A percentile compares a stretch with the other conserved stretches of the same genome.
Conservation (phyloP, 2,329 filamentous ascomycete genomes). For the Trichoderma semiorbis region DNA sequence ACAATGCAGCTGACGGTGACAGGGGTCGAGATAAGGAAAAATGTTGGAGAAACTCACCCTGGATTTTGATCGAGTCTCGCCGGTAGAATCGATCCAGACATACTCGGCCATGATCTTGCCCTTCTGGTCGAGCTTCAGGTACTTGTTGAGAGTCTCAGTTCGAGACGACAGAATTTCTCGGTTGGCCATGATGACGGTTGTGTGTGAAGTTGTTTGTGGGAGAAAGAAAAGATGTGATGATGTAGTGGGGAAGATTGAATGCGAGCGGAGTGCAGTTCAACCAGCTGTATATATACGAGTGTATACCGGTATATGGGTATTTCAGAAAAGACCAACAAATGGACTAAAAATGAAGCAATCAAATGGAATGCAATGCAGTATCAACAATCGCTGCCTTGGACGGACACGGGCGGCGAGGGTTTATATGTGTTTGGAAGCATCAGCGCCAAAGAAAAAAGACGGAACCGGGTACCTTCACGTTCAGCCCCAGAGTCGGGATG, state of each 20-base stretch:
- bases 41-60: constrained; percentile 63
- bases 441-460: neutral
- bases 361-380: constrained; percentile 12
- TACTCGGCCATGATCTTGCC: constrained; percentile 91
- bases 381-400: neutral
- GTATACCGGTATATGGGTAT: neutral
- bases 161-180: constrained; percentile 29
- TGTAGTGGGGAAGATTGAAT: neutral
- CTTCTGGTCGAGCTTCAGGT: constrained; percentile 85
- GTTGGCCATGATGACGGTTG: constrained; percentile 22
- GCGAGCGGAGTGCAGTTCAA: neutral
- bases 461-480: neutral
- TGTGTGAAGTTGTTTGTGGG: neutral
- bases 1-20: constrained; percentile 5
- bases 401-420: neutral
- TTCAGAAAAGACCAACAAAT: neutral
- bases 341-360: neutral
- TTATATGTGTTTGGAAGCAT: constrained; percentile 10
- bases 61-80: constrained; percentile 88
- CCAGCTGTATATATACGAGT: neutral
- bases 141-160: constrained; percentile 68
- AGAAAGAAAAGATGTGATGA: neutral
- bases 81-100: constrained; percentile 86
- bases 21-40: constrained; percentile 10
- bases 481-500: neutral